These are phyloP conservation scores for Xylaria sp. DNA, from an alignment of 2,329 filamentous ascomycete genomes.

Conservation along the genomic window DNA sequence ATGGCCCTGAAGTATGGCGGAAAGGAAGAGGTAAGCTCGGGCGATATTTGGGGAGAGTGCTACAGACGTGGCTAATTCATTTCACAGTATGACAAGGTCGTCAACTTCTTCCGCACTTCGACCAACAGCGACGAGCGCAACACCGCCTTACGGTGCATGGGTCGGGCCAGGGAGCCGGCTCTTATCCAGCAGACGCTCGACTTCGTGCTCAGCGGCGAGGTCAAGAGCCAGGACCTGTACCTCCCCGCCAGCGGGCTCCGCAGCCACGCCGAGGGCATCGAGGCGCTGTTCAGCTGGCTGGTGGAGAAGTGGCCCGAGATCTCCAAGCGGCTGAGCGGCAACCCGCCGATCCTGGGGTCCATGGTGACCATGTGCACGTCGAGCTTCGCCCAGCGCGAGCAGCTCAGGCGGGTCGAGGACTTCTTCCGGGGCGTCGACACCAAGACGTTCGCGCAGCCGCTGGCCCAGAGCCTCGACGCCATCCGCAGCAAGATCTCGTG, in stretches of 20 bases:
- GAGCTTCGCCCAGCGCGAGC: constrained; percentile 76
- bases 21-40: constrained; percentile 67
- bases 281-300: constrained; percentile 82
- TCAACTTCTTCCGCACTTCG: constrained; percentile 75
- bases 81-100: constrained; percentile 70
- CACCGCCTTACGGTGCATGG: constrained; percentile 81
- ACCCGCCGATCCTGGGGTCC: constrained; percentile 79
- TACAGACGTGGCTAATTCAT: constrained; percentile 17
- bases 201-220: constrained; percentile 75
- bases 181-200: constrained; percentile 81
- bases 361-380: constrained; percentile 83
- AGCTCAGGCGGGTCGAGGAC: constrained; percentile 72
- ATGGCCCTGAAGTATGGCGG: constrained; percentile 85
- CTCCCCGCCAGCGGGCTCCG: constrained; percentile 81
- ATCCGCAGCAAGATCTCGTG: constrained; percentile 84
- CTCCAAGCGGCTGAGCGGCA: constrained; percentile 80
- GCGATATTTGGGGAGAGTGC: neutral
- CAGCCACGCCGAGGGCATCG: constrained; percentile 74
- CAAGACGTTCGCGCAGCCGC: constrained; percentile 80
- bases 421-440: constrained; percentile 86
- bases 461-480: constrained; percentile 87
- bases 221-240: constrained; percentile 95
- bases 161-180: constrained; percentile 74
- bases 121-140: constrained; percentile 87
- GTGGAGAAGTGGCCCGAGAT: constrained; percentile 87